Conservation (phyloP, 768 basidiomycete genomes). For the Tricholoma bakamatsutake region DNA sequence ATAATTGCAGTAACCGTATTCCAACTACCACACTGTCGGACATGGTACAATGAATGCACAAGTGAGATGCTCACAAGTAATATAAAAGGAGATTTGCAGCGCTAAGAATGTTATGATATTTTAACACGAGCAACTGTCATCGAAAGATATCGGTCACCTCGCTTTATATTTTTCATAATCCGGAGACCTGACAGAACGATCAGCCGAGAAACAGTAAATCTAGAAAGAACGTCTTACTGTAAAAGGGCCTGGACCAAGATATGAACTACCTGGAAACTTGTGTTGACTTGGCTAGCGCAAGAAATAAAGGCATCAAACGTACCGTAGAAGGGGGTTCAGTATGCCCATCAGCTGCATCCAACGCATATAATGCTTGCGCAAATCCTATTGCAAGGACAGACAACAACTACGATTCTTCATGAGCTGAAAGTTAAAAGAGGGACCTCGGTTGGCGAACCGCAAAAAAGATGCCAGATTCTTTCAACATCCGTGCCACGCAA, state of each 20-base stretch:
- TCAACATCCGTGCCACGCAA: slow-evolving; percentile 87
- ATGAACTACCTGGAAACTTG: slow-evolving; percentile 50
- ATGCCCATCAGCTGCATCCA: slow-evolving; percentile 86
- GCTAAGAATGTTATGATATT: slow-evolving; percentile 21
- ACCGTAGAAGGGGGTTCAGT: slow-evolving; percentile 48
- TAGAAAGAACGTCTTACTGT: slow-evolving; percentile 41
- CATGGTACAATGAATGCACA: neutral
- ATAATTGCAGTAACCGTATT: slow-evolving; percentile 78
- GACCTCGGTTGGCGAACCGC: slow-evolving; percentile 47
- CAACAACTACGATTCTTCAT: slow-evolving; percentile 46
- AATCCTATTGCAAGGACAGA: slow-evolving; percentile 84
- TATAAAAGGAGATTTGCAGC: slow-evolving; percentile 62
- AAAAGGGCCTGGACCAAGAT: slow-evolving; percentile 74
- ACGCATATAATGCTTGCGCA: slow-evolving; percentile 78
- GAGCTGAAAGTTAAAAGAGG: neutral
- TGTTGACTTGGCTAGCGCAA: neutral
- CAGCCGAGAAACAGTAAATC: neutral
- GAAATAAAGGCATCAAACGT: slow-evolving; percentile 12
- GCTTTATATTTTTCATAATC: slow-evolving; percentile 52
- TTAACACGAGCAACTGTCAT: neutral
- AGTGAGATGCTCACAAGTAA: slow-evolving; percentile 58
- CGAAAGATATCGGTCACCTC: slow-evolving; percentile 30
- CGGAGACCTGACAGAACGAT: slow-evolving; percentile 44
- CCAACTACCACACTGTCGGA: slow-evolving; percentile 46
- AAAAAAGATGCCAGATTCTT: slow-evolving; percentile 91